Evolutionary conservation across 176 grass and related monocot species (phyloP).

Genomic region (Aegilops tauschii): DNA sequence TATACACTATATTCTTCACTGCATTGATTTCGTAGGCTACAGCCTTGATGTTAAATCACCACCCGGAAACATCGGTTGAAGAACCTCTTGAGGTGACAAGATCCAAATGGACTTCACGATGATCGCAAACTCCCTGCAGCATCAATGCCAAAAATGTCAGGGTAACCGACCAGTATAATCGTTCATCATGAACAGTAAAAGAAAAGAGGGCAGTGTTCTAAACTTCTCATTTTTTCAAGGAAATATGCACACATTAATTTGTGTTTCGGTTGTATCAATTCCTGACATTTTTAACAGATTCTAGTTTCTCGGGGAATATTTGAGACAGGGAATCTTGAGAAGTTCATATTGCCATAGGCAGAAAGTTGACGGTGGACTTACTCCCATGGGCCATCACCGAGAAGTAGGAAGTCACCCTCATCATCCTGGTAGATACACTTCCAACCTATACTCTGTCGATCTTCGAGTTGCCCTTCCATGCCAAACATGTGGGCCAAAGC

Average conservation of each 20-base stretch:
- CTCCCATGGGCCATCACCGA: constrained; percentile 98
- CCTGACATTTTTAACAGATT: too few species aligned
- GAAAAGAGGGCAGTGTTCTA: not conserved
- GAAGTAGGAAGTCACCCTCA: constrained; percentile 80
- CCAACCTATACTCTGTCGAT: constrained; percentile 85
- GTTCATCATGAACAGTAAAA: not conserved
- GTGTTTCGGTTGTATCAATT: not conserved
- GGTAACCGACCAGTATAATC: constrained; percentile 1
- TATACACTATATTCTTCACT: constrained; percentile 11
- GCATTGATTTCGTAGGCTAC: not conserved
- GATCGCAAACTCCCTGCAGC: constrained; percentile 88
- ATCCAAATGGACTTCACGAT: constrained; percentile 88
- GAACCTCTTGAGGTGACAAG: constrained; percentile 91
- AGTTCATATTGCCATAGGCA: not conserved
- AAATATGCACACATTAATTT: not conserved
- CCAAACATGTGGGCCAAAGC: constrained; percentile 97
- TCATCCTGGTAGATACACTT: constrained; percentile 90
- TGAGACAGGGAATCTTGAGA: not conserved
- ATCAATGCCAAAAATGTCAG: not conserved
- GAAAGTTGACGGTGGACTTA: constrained; percentile 43
- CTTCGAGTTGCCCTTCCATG: constrained; percentile 94
- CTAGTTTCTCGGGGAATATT: not conserved
- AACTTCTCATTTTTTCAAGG: too few species aligned
- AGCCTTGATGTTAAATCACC: constrained; percentile 47
- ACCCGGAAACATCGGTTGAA: constrained; percentile 76